Conservation (phyloP, 331 rosid species). For the Spiraea crenata region DNA sequence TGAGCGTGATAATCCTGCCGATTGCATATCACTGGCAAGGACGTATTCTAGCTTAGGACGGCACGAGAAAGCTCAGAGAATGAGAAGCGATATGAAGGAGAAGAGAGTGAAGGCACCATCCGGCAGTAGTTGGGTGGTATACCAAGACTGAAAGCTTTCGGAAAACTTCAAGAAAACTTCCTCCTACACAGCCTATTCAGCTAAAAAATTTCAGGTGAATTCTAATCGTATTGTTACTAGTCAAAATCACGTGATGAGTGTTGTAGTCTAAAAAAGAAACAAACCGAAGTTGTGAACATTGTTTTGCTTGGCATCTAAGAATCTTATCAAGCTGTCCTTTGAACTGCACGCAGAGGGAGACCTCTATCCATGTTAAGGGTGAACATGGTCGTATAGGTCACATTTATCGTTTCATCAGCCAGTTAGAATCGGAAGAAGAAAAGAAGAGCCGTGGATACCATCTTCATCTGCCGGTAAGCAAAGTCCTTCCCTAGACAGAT, state of each 20-base stretch:
- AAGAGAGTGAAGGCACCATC: constrained; percentile 45
- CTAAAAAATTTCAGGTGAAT: no score
- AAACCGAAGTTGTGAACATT: neutral
- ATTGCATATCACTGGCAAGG: constrained; percentile 53
- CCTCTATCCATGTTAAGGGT: constrained; percentile 73
- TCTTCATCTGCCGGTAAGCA: constrained; percentile 89
- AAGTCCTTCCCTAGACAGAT: constrained; percentile 78
- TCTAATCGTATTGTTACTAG: no score
- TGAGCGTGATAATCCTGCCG: constrained; percentile 68
- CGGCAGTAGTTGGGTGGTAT: constrained; percentile 69
- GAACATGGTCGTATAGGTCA: constrained; percentile 66
- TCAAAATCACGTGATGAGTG: neutral
- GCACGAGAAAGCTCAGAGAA: constrained; percentile 51
- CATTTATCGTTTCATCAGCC: constrained; percentile 35
- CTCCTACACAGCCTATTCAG: no score
- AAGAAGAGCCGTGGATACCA: constrained; percentile 53
- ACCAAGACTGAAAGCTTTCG: constrained; percentile 27
- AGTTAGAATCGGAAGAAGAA: constrained; percentile 54
- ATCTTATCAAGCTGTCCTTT: constrained; percentile 29
- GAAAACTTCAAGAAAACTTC: no score
- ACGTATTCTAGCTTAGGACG: constrained; percentile 62
- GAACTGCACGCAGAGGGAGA: constrained; percentile 50
- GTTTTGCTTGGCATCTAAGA: neutral
- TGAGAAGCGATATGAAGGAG: constrained; percentile 54
- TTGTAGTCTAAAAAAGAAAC: no score